A percentile compares a stretch with the other conserved stretches of the same genome.
phyloP scores from a whole-genome alignment of 2,329 filamentous ascomycete genomes.

The Penicillium sp. region DNA sequence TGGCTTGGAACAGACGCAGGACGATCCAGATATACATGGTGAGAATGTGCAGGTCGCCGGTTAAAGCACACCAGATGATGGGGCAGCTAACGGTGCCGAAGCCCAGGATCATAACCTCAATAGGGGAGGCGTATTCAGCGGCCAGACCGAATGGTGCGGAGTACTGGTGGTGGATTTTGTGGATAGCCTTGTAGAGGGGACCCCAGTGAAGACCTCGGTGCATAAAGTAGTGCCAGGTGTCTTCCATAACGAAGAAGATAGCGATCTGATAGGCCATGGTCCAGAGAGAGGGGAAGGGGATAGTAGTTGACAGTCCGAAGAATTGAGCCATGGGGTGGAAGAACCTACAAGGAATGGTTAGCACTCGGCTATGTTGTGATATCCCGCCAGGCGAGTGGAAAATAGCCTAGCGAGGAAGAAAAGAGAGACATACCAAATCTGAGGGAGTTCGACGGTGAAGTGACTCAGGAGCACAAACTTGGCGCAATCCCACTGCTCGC shows the following conservation, averaged over 20 bases:
- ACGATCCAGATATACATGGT: slow-evolving; percentile 99
- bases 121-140: slow-evolving; percentile 95
- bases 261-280: slow-evolving; percentile 91
- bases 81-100: slow-evolving; percentile 82
- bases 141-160: slow-evolving; percentile 95
- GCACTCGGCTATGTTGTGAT: too few relatives aligned
- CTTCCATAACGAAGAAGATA: slow-evolving; percentile 94
- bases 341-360: too few relatives aligned
- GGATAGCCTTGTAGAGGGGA: slow-evolving; percentile 91
- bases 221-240: slow-evolving; percentile 98
- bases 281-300: slow-evolving; percentile 83
- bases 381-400: too few relatives aligned
- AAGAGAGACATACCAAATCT: slow-evolving; percentile 76
- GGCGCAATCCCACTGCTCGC: slow-evolving; percentile 94
- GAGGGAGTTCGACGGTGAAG: slow-evolving; percentile 96
- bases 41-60: slow-evolving; percentile 86
- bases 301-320: slow-evolving; percentile 83
- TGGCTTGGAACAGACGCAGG: slow-evolving; percentile 91
- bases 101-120: slow-evolving; percentile 94
- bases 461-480: slow-evolving; percentile 90
- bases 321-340: slow-evolving; percentile 97
- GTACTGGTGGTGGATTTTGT: slow-evolving; percentile 99
- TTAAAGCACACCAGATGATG: slow-evolving; percentile 80
- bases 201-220: slow-evolving; percentile 94
- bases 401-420: too few relatives aligned